Evolutionary conservation across 306 rosid species (phyloP).

Genomic region (Morella rubra): DNA sequence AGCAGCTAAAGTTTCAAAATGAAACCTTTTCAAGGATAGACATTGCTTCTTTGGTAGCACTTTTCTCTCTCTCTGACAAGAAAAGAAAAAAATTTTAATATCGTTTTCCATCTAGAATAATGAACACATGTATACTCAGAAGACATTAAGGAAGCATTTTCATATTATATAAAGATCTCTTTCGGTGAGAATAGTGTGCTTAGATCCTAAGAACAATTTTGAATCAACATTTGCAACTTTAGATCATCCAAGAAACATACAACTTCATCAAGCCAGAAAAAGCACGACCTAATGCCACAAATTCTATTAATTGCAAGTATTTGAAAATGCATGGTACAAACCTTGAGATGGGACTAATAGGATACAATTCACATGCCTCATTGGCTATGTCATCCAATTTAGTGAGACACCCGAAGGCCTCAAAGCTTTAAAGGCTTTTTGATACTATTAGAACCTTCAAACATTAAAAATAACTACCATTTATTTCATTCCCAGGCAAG

Average conservation of each 20-base stretch:
- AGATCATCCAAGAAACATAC: neutral
- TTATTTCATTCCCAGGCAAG: neutral
- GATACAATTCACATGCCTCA: neutral
- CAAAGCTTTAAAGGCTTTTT: neutral
- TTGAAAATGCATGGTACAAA: neutral
- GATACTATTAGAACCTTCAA: neutral
- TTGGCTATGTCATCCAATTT: neutral
- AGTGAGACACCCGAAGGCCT: neutral
- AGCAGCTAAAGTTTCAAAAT: slow-evolving; percentile 8
- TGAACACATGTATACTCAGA: neutral
- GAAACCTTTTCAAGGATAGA: slow-evolving; percentile 68
- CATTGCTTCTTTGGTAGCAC: slow-evolving; percentile 93
- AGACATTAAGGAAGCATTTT: neutral
- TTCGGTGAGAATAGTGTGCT: neutral
- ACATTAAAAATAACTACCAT: neutral
- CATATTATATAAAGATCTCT: neutral
- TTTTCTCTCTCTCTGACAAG: slow-evolving; percentile 80
- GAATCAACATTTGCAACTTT: neutral
- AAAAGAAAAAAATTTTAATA: slow-evolving; percentile 4
- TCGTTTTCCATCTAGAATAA: neutral
- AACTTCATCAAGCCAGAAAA: neutral
- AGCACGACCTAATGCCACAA: too few relatives aligned
- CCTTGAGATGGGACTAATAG: neutral
- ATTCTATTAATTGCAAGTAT: neutral
- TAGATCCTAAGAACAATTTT: neutral